Base-by-base conservation (phyloP, 805 yeast species). In the Yamadazyma endophytica region DNA sequence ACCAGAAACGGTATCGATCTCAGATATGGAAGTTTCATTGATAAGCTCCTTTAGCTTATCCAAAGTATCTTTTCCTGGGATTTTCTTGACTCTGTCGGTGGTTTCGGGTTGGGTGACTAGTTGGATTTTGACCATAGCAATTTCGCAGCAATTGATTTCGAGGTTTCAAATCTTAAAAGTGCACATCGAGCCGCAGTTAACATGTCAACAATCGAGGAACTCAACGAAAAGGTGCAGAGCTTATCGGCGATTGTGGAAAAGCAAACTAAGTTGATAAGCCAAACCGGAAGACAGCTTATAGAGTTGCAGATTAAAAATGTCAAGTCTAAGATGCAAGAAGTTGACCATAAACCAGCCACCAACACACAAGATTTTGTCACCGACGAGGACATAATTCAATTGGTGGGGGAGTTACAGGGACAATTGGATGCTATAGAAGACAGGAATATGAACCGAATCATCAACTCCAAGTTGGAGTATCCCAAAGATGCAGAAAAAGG, bases 351-450 rank as follows among this genome's bases (percentile, higher is more conserved):
- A 20, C 26, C 37, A 13, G 5, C 42, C 39, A 41, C 50, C 31
- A 81, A 75, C 37, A 51, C 75, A 1, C 52, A 70, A 3, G 86
- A 81, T 40, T 79, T 70, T 42, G 85, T 79, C 21, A 77, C 90
- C 3, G 82, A 85, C 43, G 94, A 84, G 36, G 97, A 90, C 50
- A 61, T 89, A 9, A 83, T 83, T 3, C 90, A 86, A 50, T 65
- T 89, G 27, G 97, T 88, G 9, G 86, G 85, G 8, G 97, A 89
- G 55, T 61, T 89, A 34, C 97, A 89, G 57, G 84, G 85, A 6
- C 97, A 89, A 58, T 68, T 89, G 48, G 89, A 84, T 32, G 64
- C 72, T 15, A 53, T 83, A 20, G 97, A 89, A 50, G 85, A 84
- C 43, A 72, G 95, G 44, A 73, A 82, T 12, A 71, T 84, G 26